Evolutionary conservation across 1,284 basidiomycete genomes (phyloP).

Genomic region (Trichosporon asahii): DNA sequence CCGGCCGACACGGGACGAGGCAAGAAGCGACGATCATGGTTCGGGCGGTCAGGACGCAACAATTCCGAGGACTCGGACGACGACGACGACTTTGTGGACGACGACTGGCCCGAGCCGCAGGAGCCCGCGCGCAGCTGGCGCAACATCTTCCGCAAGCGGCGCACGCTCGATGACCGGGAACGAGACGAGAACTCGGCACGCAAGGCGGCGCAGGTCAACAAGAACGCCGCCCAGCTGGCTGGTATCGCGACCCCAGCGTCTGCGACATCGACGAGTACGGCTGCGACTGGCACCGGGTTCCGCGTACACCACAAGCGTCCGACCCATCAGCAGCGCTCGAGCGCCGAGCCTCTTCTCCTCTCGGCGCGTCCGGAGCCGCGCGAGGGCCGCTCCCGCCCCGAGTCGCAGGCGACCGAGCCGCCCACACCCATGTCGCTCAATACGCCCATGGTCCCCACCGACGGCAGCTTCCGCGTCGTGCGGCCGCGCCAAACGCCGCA

Average conservation of each 20-base stretch:
- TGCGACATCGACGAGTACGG: not conserved
- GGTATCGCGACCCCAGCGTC: conserved; percentile 35
- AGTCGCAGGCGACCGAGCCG: not conserved
- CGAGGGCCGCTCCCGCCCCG: not conserved
- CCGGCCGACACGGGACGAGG: conserved; percentile 24
- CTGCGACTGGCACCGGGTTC: not conserved
- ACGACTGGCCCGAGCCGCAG: conserved; percentile 35
- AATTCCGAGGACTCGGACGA: conserved; percentile 14
- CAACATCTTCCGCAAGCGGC: conserved; percentile 26
- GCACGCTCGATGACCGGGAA: conserved; percentile 26
- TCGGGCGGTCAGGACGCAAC: not conserved
- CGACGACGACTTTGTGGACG: conserved; percentile 23
- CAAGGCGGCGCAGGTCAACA: conserved; percentile 41
- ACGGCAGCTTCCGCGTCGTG: not conserved
- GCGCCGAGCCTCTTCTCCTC: not conserved
- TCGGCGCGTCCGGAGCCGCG: not conserved
- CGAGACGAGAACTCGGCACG: conserved; percentile 45
- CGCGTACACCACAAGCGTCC: conserved; percentile 7
- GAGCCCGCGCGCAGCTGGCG: conserved; percentile 14
- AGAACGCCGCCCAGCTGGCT: conserved; percentile 41
- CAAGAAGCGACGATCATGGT: conserved; percentile 19
- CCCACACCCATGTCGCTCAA: not conserved
- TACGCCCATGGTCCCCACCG: not conserved
- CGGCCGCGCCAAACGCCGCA: not conserved
- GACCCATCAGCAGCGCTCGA: not conserved